Conservation (phyloP, 2,329 filamentous ascomycete species). For the Kalaharituber pfeilii region DNA sequence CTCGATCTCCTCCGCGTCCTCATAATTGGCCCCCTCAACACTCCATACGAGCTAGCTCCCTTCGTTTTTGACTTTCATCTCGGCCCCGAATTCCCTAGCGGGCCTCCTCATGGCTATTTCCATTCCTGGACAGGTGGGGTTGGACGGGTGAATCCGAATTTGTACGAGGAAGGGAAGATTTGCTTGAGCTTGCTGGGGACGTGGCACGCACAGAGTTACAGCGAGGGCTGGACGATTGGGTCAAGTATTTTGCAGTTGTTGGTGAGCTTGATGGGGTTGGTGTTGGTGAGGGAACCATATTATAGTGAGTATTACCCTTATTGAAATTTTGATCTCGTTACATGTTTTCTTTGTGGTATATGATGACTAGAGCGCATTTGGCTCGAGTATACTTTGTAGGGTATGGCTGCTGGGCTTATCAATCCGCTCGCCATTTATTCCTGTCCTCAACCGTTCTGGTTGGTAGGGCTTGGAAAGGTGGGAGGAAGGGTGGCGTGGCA, state of each 20-base stretch:
- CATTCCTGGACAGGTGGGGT: constrained; percentile 40
- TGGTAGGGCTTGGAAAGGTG: too few relatives aligned
- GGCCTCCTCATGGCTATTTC: constrained; percentile 39
- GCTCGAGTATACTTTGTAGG: too few relatives aligned
- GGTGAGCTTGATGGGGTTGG: constrained; percentile 40
- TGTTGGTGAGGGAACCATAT: constrained; percentile 42
- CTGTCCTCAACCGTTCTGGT: too few relatives aligned
- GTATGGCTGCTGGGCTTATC: too few relatives aligned
- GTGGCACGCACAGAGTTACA: constrained; percentile 37
- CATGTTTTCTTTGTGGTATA: background rate
- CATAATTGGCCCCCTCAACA: constrained; percentile 41
- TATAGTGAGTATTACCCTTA: constrained; percentile 32
- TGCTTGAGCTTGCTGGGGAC: constrained; percentile 43
- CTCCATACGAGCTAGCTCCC: constrained; percentile 43
- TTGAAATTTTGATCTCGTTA: background rate
- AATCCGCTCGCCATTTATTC: too few relatives aligned
- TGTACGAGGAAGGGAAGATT: constrained; percentile 40
- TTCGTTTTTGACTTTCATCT: constrained; percentile 44
- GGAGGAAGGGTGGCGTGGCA: too few relatives aligned
- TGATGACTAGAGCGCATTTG: too few relatives aligned
- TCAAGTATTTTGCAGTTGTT: constrained; percentile 41
- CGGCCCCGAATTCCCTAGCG: constrained; percentile 33
- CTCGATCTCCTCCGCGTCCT: constrained; percentile 42
- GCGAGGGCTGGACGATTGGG: constrained; percentile 37
- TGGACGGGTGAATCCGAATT: constrained; percentile 42